Percentiles rank a stretch among this genome's conserved stretches.
Conservation (phyloP, 352 stramenopile genomes). For the Blastocystis sp. region DNA sequence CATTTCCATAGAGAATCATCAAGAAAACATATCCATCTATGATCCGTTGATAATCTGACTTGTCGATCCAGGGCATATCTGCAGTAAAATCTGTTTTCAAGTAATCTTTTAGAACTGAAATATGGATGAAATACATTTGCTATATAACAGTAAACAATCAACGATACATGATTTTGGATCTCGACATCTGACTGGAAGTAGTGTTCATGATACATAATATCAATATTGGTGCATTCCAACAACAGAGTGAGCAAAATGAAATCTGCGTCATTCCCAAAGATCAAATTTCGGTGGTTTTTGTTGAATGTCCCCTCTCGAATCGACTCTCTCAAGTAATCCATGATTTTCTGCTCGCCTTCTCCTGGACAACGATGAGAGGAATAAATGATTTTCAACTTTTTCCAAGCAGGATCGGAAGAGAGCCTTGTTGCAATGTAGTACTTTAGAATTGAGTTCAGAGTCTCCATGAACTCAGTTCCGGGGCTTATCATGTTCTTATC, state of each 20-base stretch:
- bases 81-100: slow-evolving; percentile 87
- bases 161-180: background rate
- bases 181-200: slow-evolving; percentile 73
- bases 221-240: slow-evolving; percentile 94
- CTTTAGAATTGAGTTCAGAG: slow-evolving; percentile 76
- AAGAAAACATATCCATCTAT: slow-evolving; percentile 99
- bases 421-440: slow-evolving; percentile 82
- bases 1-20: slow-evolving; percentile 97
- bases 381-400: slow-evolving; percentile 88
- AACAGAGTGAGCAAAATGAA: slow-evolving; percentile 95
- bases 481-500: slow-evolving; percentile 99
- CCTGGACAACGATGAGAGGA: slow-evolving; percentile 91
- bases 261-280: slow-evolving; percentile 96
- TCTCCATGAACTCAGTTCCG: slow-evolving; percentile 93
- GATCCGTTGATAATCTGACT: slow-evolving; percentile 82
- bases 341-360: slow-evolving; percentile 98
- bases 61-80: slow-evolving; percentile 60
- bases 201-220: slow-evolving; percentile 91
- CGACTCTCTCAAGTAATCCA: slow-evolving; percentile 85
- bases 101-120: slow-evolving; percentile 87
- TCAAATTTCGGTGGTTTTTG: slow-evolving; percentile 89
- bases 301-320: slow-evolving; percentile 84
- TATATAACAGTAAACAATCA: background rate
- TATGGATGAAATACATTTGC: slow-evolving; percentile 61
- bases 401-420: slow-evolving; percentile 86